phyloP scores from a whole-genome alignment of 2,329 filamentous ascomycete species.

The Fusarium sp. region DNA sequence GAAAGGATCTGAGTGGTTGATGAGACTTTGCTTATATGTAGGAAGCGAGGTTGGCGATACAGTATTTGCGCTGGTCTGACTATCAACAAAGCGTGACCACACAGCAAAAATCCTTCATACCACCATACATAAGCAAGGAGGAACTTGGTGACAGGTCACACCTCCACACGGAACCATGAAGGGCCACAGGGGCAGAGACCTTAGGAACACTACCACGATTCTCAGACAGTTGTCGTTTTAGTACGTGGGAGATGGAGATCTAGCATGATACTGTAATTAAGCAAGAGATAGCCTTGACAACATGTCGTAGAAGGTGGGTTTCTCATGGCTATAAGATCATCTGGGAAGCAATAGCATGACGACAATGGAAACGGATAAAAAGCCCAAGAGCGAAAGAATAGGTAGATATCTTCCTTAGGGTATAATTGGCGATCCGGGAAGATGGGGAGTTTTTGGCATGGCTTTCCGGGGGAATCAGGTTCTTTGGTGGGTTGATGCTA shows the following conservation, averaged over 20 bases:
- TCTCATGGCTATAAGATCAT: constrained; percentile 23
- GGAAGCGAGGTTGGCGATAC: constrained; percentile 14
- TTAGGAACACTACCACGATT: not conserved
- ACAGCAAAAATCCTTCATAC: not conserved
- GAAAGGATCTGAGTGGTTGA: constrained; percentile 1
- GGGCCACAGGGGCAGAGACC: not conserved
- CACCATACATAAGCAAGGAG: not conserved
- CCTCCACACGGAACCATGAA: constrained; percentile 11
- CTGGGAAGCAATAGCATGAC: constrained; percentile 23
- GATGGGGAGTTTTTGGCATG: constrained; percentile 14
- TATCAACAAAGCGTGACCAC: not conserved
- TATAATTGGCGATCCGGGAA: constrained; percentile 1
- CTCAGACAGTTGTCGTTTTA: constrained; percentile 23
- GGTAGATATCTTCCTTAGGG: not conserved
- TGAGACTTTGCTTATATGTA: not conserved
- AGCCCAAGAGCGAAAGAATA: constrained; percentile 1
- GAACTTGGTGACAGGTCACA: not conserved
- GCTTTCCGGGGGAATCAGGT: not conserved
- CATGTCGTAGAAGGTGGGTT: not conserved
- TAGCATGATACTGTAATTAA: not conserved
- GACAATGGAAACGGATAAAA: constrained; percentile 19
- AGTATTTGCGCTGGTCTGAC: not conserved
- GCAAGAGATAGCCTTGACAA: constrained; percentile 4
- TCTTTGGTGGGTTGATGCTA: constrained; percentile 22
- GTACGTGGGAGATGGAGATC: not conserved